Conservation (phyloP, 129 eudicot genomes). For the Pseudognaphalium luteoalbum region DNA sequence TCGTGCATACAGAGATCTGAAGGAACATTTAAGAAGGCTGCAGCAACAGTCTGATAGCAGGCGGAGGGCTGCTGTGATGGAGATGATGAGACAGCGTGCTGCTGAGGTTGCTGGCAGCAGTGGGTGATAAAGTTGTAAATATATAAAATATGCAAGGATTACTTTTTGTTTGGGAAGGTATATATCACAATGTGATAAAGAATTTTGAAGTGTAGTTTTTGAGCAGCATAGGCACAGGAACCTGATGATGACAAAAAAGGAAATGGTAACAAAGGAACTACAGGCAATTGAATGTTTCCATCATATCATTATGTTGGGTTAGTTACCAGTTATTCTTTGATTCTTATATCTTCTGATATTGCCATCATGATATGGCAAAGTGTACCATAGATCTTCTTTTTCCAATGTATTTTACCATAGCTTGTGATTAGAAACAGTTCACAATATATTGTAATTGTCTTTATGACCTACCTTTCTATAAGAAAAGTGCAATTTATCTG, state of each 20-base stretch:
- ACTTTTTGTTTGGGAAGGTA: constrained; percentile 8
- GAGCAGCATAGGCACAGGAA: constrained; percentile 28
- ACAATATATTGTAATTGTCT: neutral
- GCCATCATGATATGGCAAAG: constrained; percentile 16
- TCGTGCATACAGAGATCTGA: constrained; percentile 62
- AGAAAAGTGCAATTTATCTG: neutral
- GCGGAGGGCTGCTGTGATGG: constrained; percentile 89
- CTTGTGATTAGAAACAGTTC: neutral
- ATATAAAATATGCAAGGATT: neutral
- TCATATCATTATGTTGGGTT: constrained; percentile 9
- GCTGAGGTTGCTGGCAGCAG: constrained; percentile 78
- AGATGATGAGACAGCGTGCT: constrained; percentile 97
- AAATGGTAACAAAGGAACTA: constrained; percentile 25
- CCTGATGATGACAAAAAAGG: constrained; percentile 17
- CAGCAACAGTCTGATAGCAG: constrained; percentile 93
- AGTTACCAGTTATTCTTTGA: constrained; percentile 36
- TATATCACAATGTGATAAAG: constrained; percentile 24
- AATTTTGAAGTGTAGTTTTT: constrained; percentile 14
- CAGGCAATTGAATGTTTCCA: neutral
- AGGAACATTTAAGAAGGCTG: constrained; percentile 73
- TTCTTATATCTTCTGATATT: constrained; percentile 20
- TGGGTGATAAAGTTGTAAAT: constrained; percentile 43
- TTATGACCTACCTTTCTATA: neutral
- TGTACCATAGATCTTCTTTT: constrained; percentile 17
- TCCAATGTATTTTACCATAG: neutral